A percentile compares a stretch with the other conserved stretches of the same genome.
phyloP scores from a whole-genome alignment of 805 yeast genomes.

The Candida chauliodis region DNA sequence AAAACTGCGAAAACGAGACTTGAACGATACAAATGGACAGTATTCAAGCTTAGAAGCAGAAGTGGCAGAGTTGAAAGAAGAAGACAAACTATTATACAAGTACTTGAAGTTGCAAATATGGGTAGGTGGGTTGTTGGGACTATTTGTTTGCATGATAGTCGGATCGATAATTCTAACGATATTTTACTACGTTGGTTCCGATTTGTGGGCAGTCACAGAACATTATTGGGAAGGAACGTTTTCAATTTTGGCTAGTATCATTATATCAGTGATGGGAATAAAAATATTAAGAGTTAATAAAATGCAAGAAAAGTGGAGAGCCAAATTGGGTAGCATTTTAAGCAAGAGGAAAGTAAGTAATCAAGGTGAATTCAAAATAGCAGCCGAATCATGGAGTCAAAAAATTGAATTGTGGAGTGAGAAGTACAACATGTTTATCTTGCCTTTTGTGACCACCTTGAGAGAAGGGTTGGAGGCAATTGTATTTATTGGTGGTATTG shows the following conservation, averaged over 20 bases:
- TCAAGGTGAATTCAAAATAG: constrained; percentile 4
- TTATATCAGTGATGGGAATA: constrained; percentile 45
- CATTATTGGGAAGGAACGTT: constrained; percentile 48
- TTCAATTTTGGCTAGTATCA: constrained; percentile 41
- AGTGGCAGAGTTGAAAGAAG: not conserved
- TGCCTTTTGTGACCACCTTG: constrained; percentile 39
- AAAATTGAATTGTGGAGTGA: constrained; percentile 19
- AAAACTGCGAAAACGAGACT: constrained; percentile 2
- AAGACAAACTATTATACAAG: constrained; percentile 8
- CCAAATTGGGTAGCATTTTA: constrained; percentile 30
- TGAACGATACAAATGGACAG: constrained; percentile 1
- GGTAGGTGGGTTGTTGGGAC: constrained; percentile 42
- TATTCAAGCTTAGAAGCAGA: constrained; percentile 7
- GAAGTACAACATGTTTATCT: constrained; percentile 26
- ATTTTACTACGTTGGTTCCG: constrained; percentile 40
- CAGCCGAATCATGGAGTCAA: constrained; percentile 8
- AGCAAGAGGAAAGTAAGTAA: constrained; percentile 20
- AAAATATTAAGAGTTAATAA: constrained; percentile 41
- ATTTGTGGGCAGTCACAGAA: constrained; percentile 44
- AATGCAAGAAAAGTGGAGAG: constrained; percentile 44
- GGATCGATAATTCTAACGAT: constrained; percentile 37
- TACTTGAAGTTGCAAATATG: constrained; percentile 39
- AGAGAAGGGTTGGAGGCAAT: constrained; percentile 44
- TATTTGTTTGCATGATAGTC: constrained; percentile 34
- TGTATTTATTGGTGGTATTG: constrained; percentile 42